Percentiles rank a stretch among this genome's conserved stretches.
Conservation (phyloP, 2,329 filamentous ascomycete genomes). For the Fusarium illudens region DNA sequence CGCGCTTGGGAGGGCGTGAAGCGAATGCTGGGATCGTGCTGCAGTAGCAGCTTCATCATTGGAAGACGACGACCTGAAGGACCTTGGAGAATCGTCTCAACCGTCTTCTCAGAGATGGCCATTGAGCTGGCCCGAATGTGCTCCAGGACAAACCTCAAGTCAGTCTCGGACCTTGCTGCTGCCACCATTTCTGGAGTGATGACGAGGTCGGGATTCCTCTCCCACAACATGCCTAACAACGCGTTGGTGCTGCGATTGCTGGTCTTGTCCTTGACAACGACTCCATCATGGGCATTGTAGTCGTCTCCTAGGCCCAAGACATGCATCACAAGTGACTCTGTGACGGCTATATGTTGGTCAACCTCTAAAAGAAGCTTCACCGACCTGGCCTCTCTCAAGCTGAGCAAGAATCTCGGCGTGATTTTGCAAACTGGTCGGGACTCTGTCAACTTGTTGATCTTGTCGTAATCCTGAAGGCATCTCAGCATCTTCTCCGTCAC, state of each 20-base stretch:
- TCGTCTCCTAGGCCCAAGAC: neutral
- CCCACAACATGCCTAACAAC: neutral
- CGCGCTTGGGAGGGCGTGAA: neutral
- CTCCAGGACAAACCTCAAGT: neutral
- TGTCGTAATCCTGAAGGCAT: neutral
- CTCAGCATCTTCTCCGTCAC: neutral
- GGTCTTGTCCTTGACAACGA: neutral
- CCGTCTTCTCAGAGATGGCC: neutral
- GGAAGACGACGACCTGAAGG: neutral
- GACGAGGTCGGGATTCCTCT: neutral
- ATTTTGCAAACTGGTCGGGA: neutral
- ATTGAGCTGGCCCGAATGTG: neutral
- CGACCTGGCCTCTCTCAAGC: neutral
- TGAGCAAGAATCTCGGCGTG: neutral
- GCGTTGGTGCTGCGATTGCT: neutral
- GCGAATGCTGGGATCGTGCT: neutral
- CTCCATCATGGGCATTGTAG: neutral
- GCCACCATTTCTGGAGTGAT: neutral
- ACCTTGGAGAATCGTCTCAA: neutral
- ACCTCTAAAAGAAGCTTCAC: neutral
- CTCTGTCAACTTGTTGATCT: neutral
- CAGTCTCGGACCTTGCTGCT: neutral
- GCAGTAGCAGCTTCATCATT: neutral
- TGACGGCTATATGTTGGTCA: neutral
- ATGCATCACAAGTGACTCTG: neutral